Base-by-base conservation (phyloP, 2,329 filamentous ascomycete genomes). In the Ophiognomonia clavigignenti-juglandacearum region DNA sequence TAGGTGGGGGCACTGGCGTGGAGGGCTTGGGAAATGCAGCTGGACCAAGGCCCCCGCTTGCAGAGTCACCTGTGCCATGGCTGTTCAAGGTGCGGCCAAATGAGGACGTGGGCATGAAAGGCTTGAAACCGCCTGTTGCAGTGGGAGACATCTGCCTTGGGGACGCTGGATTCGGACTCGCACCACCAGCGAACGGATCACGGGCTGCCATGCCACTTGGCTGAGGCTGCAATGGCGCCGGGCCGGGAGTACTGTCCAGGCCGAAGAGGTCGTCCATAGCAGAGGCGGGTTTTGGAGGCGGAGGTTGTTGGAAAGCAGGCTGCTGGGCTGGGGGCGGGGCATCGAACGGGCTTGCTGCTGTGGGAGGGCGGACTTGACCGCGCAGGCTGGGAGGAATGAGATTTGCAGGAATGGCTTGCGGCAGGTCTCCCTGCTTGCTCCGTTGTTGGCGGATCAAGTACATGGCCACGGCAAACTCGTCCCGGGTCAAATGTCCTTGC, bases 401-500 rank as follows among this genome's bases (percentile, higher is more conserved):
- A 56, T 85, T 91, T 0, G 83, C 73, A 9, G 92, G 91, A 35
- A 98, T 70, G n/a, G 80, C 77, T 19, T 84, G 73, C 2, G 93
- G 93, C 26, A 97, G 67, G 16, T 75, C 73, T 47, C 84, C 81
- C 48, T 82, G 81, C 53, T 83, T 85, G 54, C 78, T 86, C 45
- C 91, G 80, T 64, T 96, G 91, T 63, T 95, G 88, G 52, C 91
- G 82, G 58, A 98, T 96, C 42, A 98, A 75, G 62, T 95, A 95
- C 91, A 98, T 96, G 44, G 93, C 92, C 39, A 98, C 90, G 0
- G 93, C 90, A 62, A 98, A 98, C 58, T 96, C 91, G 56, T 98
- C 93, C 57, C 81, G 82, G 39, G 78, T 90, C 47, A 98, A 72
- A 48, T 86, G 84, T 10, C 93, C 93, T 56, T 91, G 86, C 7